phyloP scores from a whole-genome alignment of 2,329 filamentous ascomycete species.

The Colletotrichum cuscutae region DNA sequence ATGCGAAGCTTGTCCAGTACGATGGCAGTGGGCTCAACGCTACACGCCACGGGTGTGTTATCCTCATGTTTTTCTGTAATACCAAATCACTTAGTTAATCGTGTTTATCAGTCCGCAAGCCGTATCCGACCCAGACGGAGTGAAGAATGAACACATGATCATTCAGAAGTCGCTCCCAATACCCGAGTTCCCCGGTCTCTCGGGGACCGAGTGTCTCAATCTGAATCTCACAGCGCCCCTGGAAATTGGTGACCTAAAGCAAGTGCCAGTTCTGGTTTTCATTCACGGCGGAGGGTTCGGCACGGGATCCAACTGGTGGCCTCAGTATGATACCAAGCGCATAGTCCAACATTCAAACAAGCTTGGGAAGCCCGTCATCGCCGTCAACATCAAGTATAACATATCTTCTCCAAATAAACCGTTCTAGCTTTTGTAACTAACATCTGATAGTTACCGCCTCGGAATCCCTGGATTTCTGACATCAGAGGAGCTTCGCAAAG shows the following conservation, averaged over 20 bases:
- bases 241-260: slow-evolving; percentile 37
- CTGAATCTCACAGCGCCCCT: slow-evolving; percentile 60
- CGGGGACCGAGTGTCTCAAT: slow-evolving; percentile 61
- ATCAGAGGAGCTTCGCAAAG: slow-evolving; percentile 56
- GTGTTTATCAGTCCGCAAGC: slow-evolving; percentile 44
- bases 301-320: slow-evolving; percentile 62
- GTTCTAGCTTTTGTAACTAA: not conserved
- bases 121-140: slow-evolving; percentile 50
- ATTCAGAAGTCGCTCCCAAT: slow-evolving; percentile 59
- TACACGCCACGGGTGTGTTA: slow-evolving; percentile 46
- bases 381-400: slow-evolving; percentile 54
- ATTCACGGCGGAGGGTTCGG: slow-evolving; percentile 63
- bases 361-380: slow-evolving; percentile 56
- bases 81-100: not conserved
- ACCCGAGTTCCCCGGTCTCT: slow-evolving; percentile 48
- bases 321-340: slow-evolving; percentile 58
- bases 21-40: slow-evolving; percentile 40
- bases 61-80: not conserved
- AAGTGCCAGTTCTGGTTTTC: slow-evolving; percentile 62
- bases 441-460: slow-evolving; percentile 55
- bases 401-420: too few relatives aligned
- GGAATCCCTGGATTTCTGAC: slow-evolving; percentile 57
- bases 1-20: slow-evolving; percentile 27
- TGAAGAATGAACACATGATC: slow-evolving; percentile 56
- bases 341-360: slow-evolving; percentile 56